These are phyloP conservation scores for Pseudopyricularia cyperi DNA, from an alignment of 2,329 filamentous ascomycete genomes.

Conservation along the genomic window DNA sequence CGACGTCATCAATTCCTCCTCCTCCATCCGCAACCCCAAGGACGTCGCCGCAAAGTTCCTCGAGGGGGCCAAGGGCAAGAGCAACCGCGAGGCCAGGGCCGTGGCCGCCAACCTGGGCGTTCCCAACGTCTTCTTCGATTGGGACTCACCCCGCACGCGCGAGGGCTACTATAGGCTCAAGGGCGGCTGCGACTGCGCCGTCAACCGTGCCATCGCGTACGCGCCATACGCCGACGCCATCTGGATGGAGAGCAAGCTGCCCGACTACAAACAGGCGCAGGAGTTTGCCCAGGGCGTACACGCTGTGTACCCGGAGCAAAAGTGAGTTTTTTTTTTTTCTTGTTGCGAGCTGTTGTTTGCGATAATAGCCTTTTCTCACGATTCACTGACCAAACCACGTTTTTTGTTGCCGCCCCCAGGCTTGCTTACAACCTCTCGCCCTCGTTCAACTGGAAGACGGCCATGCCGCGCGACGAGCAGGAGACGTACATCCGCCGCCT, in stretches of 20 bases:
- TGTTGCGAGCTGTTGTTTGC: slow-evolving; percentile 1
- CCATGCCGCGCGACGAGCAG: slow-evolving; percentile 83
- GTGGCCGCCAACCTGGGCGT: slow-evolving; percentile 72
- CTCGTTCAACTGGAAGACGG: slow-evolving; percentile 99
- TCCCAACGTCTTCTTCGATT: slow-evolving; percentile 80
- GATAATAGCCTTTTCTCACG: not conserved
- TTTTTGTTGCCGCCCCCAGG: no score
- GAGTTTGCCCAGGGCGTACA: slow-evolving; percentile 92
- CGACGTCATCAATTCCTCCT: slow-evolving; percentile 58
- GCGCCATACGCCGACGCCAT: slow-evolving; percentile 91
- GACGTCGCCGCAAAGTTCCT: slow-evolving; percentile 54
- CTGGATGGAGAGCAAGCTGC: slow-evolving; percentile 99
- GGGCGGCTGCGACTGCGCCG: slow-evolving; percentile 80
- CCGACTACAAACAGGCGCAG: slow-evolving; percentile 80
- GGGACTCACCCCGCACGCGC: slow-evolving; percentile 83
- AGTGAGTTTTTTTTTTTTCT: slow-evolving; percentile 41
- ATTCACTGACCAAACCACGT: not conserved
- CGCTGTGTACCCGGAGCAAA: slow-evolving; percentile 89
- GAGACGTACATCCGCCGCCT: slow-evolving; percentile 95
- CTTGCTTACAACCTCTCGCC: slow-evolving; percentile 97
- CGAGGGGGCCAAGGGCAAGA: slow-evolving; percentile 63
- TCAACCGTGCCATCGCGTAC: slow-evolving; percentile 84
- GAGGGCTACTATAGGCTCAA: slow-evolving; percentile 92
- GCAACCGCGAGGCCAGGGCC: slow-evolving; percentile 67
- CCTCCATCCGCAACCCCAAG: slow-evolving; percentile 35